Evolutionary conservation across 257 asterid genomes (phyloP).

Genomic region (Solanum boliviense): DNA sequence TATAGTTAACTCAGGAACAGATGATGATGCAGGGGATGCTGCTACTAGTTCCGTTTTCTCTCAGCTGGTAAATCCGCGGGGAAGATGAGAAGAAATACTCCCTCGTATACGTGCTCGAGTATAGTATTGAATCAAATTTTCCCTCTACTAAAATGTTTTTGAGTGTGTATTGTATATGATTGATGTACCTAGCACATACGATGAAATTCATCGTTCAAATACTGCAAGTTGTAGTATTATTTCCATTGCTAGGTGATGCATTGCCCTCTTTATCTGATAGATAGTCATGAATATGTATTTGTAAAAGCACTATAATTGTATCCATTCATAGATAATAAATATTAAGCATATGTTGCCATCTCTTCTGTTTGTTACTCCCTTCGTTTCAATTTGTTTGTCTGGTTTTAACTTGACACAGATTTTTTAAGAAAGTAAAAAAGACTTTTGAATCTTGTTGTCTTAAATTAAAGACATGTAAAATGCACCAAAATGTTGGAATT

Average conservation of each 20-base stretch:
- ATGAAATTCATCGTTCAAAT: not conserved
- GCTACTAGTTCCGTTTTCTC: conserved; percentile 41
- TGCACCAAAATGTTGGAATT: not conserved
- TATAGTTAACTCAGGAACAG: conserved; percentile 20
- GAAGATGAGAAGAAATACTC: conserved; percentile 18
- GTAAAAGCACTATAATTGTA: not conserved
- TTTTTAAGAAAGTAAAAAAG: not conserved
- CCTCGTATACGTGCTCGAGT: not conserved
- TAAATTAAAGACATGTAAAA: not conserved
- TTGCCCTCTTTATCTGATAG: not conserved
- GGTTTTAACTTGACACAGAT: too few species aligned
- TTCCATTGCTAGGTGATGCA: not conserved
- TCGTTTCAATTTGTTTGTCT: too few species aligned
- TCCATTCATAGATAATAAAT: not conserved
- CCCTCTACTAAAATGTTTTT: not conserved
- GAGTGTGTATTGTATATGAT: conserved; percentile 1
- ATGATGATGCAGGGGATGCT: conserved; percentile 31
- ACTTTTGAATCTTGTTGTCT: not conserved
- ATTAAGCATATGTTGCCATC: not conserved
- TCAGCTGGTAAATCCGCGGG: conserved; percentile 36
- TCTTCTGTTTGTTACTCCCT: not conserved
- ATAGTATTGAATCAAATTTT: not conserved
- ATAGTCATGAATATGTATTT: not conserved
- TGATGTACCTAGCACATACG: not conserved
- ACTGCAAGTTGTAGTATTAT: not conserved